Conservation (phyloP, 768 basidiomycete genomes). For the Suillus plorans region DNA sequence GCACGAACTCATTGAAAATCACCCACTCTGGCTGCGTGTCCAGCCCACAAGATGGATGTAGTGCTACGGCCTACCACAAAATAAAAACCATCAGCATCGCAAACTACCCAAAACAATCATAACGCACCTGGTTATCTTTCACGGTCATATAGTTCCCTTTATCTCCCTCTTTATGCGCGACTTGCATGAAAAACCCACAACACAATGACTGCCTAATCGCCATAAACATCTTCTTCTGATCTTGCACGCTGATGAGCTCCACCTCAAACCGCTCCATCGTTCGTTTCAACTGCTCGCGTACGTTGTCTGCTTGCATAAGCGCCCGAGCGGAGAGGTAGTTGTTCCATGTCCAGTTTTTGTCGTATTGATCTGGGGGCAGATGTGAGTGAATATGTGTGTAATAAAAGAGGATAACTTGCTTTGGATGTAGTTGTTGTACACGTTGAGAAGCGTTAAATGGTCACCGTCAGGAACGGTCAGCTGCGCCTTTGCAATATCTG, state of each 20-base stretch:
- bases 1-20: slow-evolving; percentile 90
- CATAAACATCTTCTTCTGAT: slow-evolving; percentile 69
- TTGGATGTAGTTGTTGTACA: slow-evolving; percentile 87
- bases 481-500: slow-evolving; percentile 87
- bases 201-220: slow-evolving; percentile 83
- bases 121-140: slow-evolving; percentile 86
- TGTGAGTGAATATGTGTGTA: slow-evolving; percentile 2
- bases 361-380: slow-evolving; percentile 54
- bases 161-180: slow-evolving; percentile 92
- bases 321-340: slow-evolving; percentile 85
- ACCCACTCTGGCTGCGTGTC: slow-evolving; percentile 92
- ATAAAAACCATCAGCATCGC: not conserved
- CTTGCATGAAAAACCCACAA: slow-evolving; percentile 98
- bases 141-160: slow-evolving; percentile 87
- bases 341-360: slow-evolving; percentile 89
- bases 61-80: slow-evolving; percentile 15
- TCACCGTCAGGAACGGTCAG: slow-evolving; percentile 93
- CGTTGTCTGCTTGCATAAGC: slow-evolving; percentile 90
- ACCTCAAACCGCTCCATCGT: slow-evolving; percentile 92
- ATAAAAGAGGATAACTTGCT: slow-evolving; percentile 48
- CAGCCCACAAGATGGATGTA: slow-evolving; percentile 85
- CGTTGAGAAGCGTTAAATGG: slow-evolving; percentile 91
- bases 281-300: slow-evolving; percentile 83
- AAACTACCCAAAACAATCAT: not conserved
- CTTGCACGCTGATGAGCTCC: slow-evolving; percentile 64